Percentiles rank a stretch among this genome's conserved stretches.
Evolutionary conservation across 176 grass and related monocot species (phyloP).

Genomic region (Oryza brachyantha): DNA sequence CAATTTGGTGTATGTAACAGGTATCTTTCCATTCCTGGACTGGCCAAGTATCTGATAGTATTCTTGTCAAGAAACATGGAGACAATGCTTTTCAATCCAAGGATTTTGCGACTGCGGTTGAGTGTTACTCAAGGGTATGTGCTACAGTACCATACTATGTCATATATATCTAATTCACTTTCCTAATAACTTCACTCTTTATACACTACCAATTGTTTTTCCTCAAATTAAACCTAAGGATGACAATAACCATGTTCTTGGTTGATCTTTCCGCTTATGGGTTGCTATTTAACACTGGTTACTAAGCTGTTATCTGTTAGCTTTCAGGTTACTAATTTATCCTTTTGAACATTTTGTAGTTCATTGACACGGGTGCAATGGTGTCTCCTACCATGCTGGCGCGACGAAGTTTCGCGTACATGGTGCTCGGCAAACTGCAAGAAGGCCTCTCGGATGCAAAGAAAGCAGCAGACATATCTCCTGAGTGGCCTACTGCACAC

Average conservation of each 20-base stretch:
- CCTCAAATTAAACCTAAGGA: not conserved
- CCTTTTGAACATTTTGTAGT: slow-evolving; percentile 41
- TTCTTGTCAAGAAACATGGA: slow-evolving; percentile 62
- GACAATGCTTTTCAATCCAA: slow-evolving; percentile 73
- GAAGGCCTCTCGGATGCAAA: slow-evolving; percentile 66
- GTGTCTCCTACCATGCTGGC: slow-evolving; percentile 67
- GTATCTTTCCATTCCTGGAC: slow-evolving; percentile 82
- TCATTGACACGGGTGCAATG: slow-evolving; percentile 54
- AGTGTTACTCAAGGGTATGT: slow-evolving; percentile 71
- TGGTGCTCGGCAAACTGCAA: slow-evolving; percentile 50
- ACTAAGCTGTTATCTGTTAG: not conserved
- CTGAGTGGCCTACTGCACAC: slow-evolving; percentile 58
- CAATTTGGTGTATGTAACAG: slow-evolving; percentile 44
- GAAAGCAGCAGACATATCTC: slow-evolving; percentile 53
- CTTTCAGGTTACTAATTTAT: not conserved
- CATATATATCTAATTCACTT: not conserved
- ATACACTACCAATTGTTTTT: not conserved
- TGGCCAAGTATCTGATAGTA: slow-evolving; percentile 61
- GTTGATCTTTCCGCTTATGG: not conserved
- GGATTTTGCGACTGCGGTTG: slow-evolving; percentile 60
- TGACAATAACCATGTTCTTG: not conserved
- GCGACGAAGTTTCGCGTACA: slow-evolving; percentile 56
- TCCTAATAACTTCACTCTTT: not conserved
- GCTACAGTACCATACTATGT: not conserved
- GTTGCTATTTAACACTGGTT: not conserved